A percentile compares a stretch with the other conserved stretches of the same genome.
Conservation (phyloP, 257 asterid genomes). For the Solanum pinnatisectum region DNA sequence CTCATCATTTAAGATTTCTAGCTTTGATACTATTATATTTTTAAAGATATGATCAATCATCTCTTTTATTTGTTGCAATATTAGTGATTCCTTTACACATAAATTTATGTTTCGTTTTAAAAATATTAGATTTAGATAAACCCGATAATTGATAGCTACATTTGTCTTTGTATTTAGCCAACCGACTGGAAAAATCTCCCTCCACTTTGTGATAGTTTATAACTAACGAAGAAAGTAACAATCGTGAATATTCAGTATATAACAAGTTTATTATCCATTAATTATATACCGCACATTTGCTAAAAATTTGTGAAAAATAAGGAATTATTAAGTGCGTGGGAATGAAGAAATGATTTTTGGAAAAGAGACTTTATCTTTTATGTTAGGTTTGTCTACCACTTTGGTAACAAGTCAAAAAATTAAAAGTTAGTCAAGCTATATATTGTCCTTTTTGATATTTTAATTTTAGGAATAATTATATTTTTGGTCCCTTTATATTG, state of each 20-base stretch:
- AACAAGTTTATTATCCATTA: background rate
- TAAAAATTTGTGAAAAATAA: too few species aligned
- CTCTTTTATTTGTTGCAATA: background rate
- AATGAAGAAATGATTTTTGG: background rate
- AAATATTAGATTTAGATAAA: background rate
- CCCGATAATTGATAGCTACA: rapidly evolving
- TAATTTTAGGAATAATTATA: background rate
- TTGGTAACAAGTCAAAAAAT: background rate
- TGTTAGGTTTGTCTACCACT: background rate
- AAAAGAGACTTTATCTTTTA: background rate
- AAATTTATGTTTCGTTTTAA: background rate
- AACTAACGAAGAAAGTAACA: too few species aligned
- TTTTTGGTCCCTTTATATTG: background rate
- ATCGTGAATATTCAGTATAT: background rate
- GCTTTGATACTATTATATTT: background rate
- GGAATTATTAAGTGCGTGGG: background rate
- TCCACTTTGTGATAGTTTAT: too few species aligned
- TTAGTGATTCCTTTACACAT: background rate
- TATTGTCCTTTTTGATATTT: background rate
- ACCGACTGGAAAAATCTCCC: rapidly evolving
- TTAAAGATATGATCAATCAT: background rate
- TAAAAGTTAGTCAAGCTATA: background rate
- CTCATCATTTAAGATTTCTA: background rate
- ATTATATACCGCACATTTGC: background rate
- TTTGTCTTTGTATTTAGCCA: too few species aligned